phyloP scores from a whole-genome alignment of 2,329 filamentous ascomycete species.

The Botryotinia globosa region DNA sequence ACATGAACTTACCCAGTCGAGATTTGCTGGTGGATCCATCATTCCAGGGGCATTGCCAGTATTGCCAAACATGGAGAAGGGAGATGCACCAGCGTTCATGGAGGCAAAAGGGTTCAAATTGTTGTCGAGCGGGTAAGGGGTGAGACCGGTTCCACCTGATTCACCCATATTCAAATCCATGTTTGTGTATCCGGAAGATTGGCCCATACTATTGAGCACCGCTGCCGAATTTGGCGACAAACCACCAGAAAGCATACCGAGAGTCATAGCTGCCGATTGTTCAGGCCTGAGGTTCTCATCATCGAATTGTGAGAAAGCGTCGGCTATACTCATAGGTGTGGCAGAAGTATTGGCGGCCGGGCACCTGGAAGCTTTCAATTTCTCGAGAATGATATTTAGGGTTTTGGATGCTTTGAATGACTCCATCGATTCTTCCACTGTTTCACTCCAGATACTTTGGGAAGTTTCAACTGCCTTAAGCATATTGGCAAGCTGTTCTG shows the following conservation, averaged over 20 bases:
- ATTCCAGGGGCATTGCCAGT: slow-evolving; percentile 45
- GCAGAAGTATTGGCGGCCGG: slow-evolving; percentile 15
- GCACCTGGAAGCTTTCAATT: slow-evolving; percentile 57
- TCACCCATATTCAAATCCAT: slow-evolving; percentile 36
- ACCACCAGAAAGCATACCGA: slow-evolving; percentile 65
- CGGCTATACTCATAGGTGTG: slow-evolving; percentile 28
- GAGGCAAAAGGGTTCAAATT: slow-evolving; percentile 30
- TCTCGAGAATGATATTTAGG: slow-evolving; percentile 80
- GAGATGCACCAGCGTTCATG: slow-evolving; percentile 34
- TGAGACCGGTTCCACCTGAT: slow-evolving; percentile 41
- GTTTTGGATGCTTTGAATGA: slow-evolving; percentile 82
- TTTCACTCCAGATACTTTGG: slow-evolving; percentile 74
- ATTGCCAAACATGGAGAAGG: slow-evolving; percentile 53
- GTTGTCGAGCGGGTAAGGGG: slow-evolving; percentile 41
- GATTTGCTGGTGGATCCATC: slow-evolving; percentile 54
- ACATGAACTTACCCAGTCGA: slow-evolving; percentile 58
- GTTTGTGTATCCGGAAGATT: slow-evolving; percentile 36
- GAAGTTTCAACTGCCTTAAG: slow-evolving; percentile 69
- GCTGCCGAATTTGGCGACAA: slow-evolving; percentile 47
- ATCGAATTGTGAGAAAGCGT: slow-evolving; percentile 36
- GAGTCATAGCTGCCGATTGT: slow-evolving; percentile 64
- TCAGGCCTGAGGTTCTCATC: slow-evolving; percentile 58
- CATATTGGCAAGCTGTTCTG: slow-evolving; percentile 69
- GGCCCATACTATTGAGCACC: slow-evolving; percentile 38
- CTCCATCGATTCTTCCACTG: slow-evolving; percentile 78